Evolutionary conservation across 164 flowering plant genomes (phyloP), one percentile per base, ranked within the genome.

Genomic region (Sextonia rubra): DNA sequence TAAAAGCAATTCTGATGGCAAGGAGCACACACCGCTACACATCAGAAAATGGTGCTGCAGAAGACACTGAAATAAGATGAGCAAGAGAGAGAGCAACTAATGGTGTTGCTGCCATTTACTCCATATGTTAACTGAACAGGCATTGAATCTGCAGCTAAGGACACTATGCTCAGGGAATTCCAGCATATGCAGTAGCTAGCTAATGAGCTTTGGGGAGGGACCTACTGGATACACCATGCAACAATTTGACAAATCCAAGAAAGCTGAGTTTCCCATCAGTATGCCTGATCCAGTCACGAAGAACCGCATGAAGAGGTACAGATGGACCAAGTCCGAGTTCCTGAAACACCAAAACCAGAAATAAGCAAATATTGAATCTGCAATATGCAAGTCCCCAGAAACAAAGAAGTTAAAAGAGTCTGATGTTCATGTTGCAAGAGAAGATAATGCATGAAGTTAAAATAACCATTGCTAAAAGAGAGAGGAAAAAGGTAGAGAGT

Each of bases 201-300:
- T 77, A 88, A 26, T 78, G 84, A 23, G 71, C 83, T 79, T 90
- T 90, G 7, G 84, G 85, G 56, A 84, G 70, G 55, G 81, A 73
- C 48, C 98, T 85, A 73, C 78, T 86, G 7, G 99, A 91, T 7
- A 83, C 81, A 23, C 99, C 99, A 66, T 91, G 98, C 76, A 94
- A 78, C 80, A 94, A 75, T 81, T 90, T 94, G 71, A 90, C 85
- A 69, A 92, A 94, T n/a, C 98, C 98, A 26, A 86, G 92, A 70
- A 90, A 94, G 86, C 95, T 92, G 58, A 94, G 88, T 85, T 92
- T 94, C 71, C 98, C 98, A 78, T 94, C 98, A 0, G 92, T 85
- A 77, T 91, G 95, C 74, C 97, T 83, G 66, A 94, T 81, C 97
- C 97, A 92, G 74, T 94, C 98, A 70, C 88, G 87, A 30, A 94